Evolutionary conservation across 2,329 filamentous ascomycete species (phyloP).

Genomic region (Alternaria longipes): DNA sequence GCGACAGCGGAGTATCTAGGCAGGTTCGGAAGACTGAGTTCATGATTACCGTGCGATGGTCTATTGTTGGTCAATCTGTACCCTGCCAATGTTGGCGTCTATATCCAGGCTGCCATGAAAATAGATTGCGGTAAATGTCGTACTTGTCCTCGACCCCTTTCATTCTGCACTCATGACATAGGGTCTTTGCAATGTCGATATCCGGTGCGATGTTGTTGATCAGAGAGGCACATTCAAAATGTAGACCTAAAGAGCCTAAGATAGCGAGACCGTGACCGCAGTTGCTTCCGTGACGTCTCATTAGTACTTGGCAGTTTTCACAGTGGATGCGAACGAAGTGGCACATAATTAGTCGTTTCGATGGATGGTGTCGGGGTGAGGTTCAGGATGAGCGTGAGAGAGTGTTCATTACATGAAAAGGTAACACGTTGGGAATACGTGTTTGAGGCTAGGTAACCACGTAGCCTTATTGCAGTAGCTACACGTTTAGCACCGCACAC

Average conservation of each 20-base stretch:
- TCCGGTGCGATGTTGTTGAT: not conserved
- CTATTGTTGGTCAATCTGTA: not conserved
- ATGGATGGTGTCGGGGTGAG: not conserved
- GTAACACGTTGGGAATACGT: not conserved
- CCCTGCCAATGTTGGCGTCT: not conserved
- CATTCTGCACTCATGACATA: not conserved
- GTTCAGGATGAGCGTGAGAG: not conserved
- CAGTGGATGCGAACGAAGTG: slow-evolving; percentile 1
- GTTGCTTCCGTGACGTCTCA: not conserved
- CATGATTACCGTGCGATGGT: not conserved
- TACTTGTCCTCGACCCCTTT: not conserved
- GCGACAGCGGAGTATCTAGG: not conserved
- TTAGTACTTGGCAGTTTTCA: not conserved
- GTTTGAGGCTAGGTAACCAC: not conserved
- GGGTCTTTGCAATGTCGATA: not conserved
- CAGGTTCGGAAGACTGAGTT: not conserved
- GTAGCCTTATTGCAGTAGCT: not conserved
- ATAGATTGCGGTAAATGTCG: not conserved
- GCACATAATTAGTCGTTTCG: not conserved
- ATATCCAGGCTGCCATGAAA: not conserved
- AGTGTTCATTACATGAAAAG: not conserved
- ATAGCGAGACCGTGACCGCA: not conserved
- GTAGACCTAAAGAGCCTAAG: not conserved
- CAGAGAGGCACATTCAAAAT: not conserved
- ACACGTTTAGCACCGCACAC: not conserved